Conservation (phyloP, 306 rosid genomes). For the Dryas octopetala region DNA sequence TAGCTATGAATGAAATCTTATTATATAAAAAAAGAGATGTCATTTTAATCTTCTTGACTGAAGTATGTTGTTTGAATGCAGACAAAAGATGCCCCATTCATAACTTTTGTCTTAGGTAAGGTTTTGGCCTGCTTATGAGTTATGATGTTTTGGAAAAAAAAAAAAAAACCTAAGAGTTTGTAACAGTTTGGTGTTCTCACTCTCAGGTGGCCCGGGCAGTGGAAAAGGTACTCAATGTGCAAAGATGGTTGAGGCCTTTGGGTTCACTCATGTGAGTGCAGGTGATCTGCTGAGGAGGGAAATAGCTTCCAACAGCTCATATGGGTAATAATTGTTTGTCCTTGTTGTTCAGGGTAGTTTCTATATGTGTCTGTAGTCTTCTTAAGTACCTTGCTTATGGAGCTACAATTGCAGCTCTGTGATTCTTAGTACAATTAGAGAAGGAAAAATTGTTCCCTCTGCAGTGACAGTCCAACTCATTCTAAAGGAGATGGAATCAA, state of each 20-base stretch:
- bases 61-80: slow-evolving; percentile 43
- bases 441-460: slow-evolving; percentile 93
- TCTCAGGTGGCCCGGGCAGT: slow-evolving; percentile 90
- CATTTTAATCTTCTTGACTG: background rate
- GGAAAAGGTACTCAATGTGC: slow-evolving; percentile 96
- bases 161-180: background rate
- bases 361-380: background rate
- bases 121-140: background rate
- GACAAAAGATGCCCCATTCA: slow-evolving; percentile 51
- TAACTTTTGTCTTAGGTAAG: slow-evolving; percentile 91
- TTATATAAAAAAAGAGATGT: background rate
- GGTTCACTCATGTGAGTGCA: slow-evolving; percentile 90
- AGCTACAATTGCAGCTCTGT: slow-evolving; percentile 54
- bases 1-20: slow-evolving; percentile 10
- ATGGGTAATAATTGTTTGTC: slow-evolving; percentile 55
- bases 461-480: slow-evolving; percentile 74
- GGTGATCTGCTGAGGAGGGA: slow-evolving; percentile 94
- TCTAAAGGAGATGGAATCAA: slow-evolving; percentile 72
- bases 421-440: slow-evolving; percentile 70
- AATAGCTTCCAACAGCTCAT: slow-evolving; percentile 58
- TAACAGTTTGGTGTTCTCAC: background rate
- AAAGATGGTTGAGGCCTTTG: slow-evolving; percentile 75
- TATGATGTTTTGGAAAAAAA: background rate
- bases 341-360: slow-evolving; percentile 21
- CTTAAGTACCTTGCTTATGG: slow-evolving; percentile 23